Conservation (phyloP, 2,329 filamentous ascomycete species). For the Colletotrichum spinosum region DNA sequence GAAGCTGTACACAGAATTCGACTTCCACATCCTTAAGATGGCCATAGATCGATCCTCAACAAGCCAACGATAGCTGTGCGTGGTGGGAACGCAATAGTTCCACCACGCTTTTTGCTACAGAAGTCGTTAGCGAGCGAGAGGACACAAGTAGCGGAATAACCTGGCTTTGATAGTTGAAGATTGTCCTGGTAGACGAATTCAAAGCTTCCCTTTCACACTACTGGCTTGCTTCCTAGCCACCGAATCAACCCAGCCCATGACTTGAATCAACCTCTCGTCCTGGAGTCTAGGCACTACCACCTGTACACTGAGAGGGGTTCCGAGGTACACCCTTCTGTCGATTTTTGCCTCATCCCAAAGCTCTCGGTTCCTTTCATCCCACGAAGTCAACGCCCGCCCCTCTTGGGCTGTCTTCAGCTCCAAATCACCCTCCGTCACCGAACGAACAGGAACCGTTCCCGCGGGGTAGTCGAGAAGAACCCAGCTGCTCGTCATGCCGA, state of each 20-base stretch:
- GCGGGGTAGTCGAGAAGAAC: slow-evolving; percentile 53
- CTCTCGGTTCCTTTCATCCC: slow-evolving; percentile 27
- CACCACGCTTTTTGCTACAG: fast-evolving
- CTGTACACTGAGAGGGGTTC: slow-evolving; percentile 25
- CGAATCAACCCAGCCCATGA: slow-evolving; percentile 18
- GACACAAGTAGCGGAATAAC: too few relatives aligned
- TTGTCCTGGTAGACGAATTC: background rate
- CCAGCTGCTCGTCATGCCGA: slow-evolving; percentile 49
- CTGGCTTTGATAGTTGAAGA: too few relatives aligned
- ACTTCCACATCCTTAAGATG: too few relatives aligned
- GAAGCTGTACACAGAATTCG: too few relatives aligned
- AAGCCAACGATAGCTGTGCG: too few relatives aligned
- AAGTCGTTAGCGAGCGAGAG: too few relatives aligned
- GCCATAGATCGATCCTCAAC: too few relatives aligned
- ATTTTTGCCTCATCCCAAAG: slow-evolving; percentile 31
- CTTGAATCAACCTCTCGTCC: slow-evolving; percentile 21
- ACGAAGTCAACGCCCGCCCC: slow-evolving; percentile 8
- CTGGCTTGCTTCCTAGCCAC: background rate
- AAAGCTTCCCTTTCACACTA: background rate
- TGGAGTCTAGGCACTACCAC: slow-evolving; percentile 28
- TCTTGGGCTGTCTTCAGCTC: slow-evolving; percentile 21
- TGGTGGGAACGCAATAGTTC: too few relatives aligned
- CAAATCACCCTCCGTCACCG: slow-evolving; percentile 18
- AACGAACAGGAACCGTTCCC: slow-evolving; percentile 44
- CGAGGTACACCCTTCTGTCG: slow-evolving; percentile 19